Percentiles rank a stretch among this genome's conserved stretches.
phyloP scores from a whole-genome alignment of 352 stramenopile species.

The Thraustotheca clavata region DNA sequence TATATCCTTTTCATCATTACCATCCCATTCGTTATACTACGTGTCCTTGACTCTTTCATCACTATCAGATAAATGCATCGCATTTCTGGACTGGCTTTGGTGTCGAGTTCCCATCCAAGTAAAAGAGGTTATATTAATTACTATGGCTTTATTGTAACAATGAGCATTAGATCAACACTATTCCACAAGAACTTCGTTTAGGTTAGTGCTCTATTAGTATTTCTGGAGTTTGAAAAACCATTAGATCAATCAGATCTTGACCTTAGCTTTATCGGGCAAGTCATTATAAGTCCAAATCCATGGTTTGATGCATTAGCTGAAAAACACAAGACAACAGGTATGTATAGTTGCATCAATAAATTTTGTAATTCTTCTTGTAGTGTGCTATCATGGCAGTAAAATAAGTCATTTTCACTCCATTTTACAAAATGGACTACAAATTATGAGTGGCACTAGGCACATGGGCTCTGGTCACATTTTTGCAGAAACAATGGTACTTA shows the following conservation, averaged over 20 bases:
- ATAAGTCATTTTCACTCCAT: conserved; percentile 17
- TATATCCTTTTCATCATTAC: conserved; percentile 16
- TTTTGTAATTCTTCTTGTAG: background rate
- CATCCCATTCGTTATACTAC: background rate
- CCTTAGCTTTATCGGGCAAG: background rate
- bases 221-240: too few species aligned
- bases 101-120: conserved; percentile 10
- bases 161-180: too few species aligned
- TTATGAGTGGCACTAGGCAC: conserved; percentile 21
- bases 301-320: conserved; percentile 10
- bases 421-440: conserved; percentile 18
- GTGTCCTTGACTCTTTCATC: background rate
- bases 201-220: too few species aligned
- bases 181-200: too few species aligned
- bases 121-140: too few species aligned
- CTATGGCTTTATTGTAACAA: too few species aligned
- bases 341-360: background rate
- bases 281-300: background rate
- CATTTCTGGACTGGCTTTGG: conserved; percentile 19
- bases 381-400: conserved; percentile 16
- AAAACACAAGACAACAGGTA: background rate
- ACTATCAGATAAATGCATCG: background rate
- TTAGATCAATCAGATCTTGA: background rate
- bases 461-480: conserved; percentile 20
- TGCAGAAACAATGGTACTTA: background rate